Base-by-base conservation (phyloP, 164 flowering plant genomes). In the Chimonanthus salicifolius region DNA sequence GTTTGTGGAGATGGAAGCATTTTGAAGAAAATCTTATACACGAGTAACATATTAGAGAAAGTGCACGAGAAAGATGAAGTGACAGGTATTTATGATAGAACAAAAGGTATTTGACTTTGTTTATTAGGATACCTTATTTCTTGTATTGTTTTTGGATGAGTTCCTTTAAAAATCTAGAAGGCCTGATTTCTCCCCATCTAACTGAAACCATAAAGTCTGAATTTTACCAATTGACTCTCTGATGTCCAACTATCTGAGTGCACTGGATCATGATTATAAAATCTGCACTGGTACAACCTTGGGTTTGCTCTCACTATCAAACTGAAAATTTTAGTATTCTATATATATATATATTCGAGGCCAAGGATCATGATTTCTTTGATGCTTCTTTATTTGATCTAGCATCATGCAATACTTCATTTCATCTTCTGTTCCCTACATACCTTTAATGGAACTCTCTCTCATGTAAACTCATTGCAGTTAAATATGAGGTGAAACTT, bases 11-110 rank as follows among this genome's bases (percentile, higher is more conserved):
- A 80, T 74, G 82, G 82, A 15, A 80, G 82, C 46, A 49, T 80
- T 4, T 47, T 74, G 68, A 80, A 80, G 75, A 80, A 77, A 70
- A 74, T 80, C 69, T 44, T 74, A 18, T 49, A 45, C 62, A 80
- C 69, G 69, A 77, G 78, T 69, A 78, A 72, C 69, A 68, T 74
- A 20, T 60, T 80, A 7, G 80, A 80, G 51, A 75, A 76, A 69
- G 72, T 78, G 6, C 68, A 77, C 68, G 75, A 74, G 73, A 80
- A 80, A 77, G 82, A 80, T 71, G 78, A 80, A 74, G 82, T 80
- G 33, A 80, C 80, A 15, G 80, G 82, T 80, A 71, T 49, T 7
- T 8, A 4, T 20, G 21, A 20, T 20, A 20, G 21, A 20, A 20
- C 21, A 20, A 20, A 20, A 20, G 21, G 21, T 20, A 20, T 20